Conservation (phyloP, 768 basidiomycete genomes). For the Mycena vulgaris region DNA sequence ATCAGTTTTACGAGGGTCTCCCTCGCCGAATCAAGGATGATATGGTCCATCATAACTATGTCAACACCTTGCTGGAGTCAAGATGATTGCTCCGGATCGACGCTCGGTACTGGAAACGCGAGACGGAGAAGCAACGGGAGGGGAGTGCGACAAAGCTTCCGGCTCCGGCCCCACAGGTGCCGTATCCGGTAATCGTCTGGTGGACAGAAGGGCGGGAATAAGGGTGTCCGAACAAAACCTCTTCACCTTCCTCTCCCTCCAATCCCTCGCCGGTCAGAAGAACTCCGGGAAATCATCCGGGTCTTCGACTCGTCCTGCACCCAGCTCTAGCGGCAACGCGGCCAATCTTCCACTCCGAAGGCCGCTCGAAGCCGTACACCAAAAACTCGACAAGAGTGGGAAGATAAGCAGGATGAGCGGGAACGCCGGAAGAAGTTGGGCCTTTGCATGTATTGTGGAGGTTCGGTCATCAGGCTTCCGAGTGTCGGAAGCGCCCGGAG, state of each 20-base stretch:
- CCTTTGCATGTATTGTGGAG: slow-evolving; percentile 56
- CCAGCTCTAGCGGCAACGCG: too few relatives aligned
- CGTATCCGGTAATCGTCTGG: too few relatives aligned
- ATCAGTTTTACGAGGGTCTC: slow-evolving; percentile 34
- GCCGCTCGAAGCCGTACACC: slow-evolving; percentile 7
- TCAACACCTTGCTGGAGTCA: background rate
- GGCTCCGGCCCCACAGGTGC: background rate
- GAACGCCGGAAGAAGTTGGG: slow-evolving; percentile 41
- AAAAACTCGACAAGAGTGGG: background rate
- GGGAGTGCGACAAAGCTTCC: background rate
- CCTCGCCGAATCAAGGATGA: slow-evolving; percentile 32
- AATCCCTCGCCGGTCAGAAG: too few relatives aligned
- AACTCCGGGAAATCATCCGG: too few relatives aligned
- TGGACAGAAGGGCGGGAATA: background rate
- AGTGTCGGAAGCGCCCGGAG: slow-evolving; percentile 39
- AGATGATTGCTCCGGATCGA: slow-evolving; percentile 15
- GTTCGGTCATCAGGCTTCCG: slow-evolving; percentile 43
- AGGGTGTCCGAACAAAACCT: background rate
- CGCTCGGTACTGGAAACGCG: slow-evolving; percentile 37
- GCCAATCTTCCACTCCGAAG: too few relatives aligned
- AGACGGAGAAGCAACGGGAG: slow-evolving; percentile 12
- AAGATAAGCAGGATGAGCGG: slow-evolving; percentile 45
- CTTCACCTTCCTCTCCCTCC: background rate
- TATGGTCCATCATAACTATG: slow-evolving; percentile 23
- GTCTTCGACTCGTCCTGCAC: too few relatives aligned